Evolutionary conservation across 345 rosid genomes (phyloP).

Genomic region (Citrus australasica): DNA sequence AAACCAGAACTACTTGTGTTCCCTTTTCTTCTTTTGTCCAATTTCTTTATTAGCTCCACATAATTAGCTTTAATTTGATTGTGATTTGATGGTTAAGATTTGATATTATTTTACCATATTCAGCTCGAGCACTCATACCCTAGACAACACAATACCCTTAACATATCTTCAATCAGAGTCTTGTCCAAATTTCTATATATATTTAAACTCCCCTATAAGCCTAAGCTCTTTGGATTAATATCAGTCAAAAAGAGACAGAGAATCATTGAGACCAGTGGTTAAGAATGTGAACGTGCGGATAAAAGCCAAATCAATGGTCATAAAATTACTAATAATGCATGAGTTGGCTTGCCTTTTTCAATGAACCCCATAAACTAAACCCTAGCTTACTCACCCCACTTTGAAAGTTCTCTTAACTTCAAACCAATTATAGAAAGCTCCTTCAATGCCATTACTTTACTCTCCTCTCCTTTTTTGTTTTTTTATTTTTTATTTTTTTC

Average conservation of each 20-base stretch:
- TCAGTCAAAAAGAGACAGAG: neutral
- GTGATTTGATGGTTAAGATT: slow-evolving; percentile 22
- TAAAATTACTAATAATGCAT: neutral
- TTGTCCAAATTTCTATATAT: neutral
- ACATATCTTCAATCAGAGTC: neutral
- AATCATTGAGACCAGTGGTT: slow-evolving; percentile 28
- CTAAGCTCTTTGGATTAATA: neutral
- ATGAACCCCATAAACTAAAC: slow-evolving; percentile 38
- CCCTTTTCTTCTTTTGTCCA: neutral
- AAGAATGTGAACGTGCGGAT: slow-evolving; percentile 27
- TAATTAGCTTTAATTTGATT: neutral
- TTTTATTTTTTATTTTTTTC: no score
- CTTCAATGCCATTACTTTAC: neutral
- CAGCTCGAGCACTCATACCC: slow-evolving; percentile 6
- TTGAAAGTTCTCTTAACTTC: slow-evolving; percentile 48
- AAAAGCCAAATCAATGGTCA: slow-evolving; percentile 18
- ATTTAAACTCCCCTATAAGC: neutral
- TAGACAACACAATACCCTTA: neutral
- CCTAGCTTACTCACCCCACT: slow-evolving; percentile 39
- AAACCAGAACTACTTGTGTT: neutral
- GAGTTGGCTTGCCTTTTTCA: slow-evolving; percentile 40
- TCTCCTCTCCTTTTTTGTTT: neutral
- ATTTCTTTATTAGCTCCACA: neutral
- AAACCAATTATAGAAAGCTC: slow-evolving; percentile 42
- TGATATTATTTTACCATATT: neutral